Evolutionary conservation across 2,329 filamentous ascomycete species (phyloP).

Genomic region (Fusarium coffeatum): DNA sequence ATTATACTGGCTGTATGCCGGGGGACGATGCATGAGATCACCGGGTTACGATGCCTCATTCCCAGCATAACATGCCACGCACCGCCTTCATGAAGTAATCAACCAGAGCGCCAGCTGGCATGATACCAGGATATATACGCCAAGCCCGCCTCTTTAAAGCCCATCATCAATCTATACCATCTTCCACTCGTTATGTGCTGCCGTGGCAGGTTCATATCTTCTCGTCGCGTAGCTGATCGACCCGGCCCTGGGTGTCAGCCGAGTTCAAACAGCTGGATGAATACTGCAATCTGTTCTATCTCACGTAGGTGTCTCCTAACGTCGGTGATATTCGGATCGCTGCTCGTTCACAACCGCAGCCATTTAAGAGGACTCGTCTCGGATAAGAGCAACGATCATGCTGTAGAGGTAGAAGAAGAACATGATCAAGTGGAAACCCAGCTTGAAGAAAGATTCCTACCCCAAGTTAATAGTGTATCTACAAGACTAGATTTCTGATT

Average conservation of each 20-base stretch:
- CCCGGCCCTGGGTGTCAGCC: slow-evolving; percentile 33
- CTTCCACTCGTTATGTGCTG: slow-evolving; percentile 47
- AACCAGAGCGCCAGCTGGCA: slow-evolving; percentile 51
- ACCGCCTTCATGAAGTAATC: slow-evolving; percentile 44
- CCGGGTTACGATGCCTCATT: slow-evolving; percentile 33
- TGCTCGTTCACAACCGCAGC: slow-evolving; percentile 25
- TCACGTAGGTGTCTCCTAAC: slow-evolving; percentile 18
- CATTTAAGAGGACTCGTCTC: slow-evolving; percentile 86
- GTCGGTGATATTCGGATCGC: slow-evolving; percentile 24
- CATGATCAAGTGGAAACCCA: slow-evolving; percentile 98
- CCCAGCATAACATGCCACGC: slow-evolving; percentile 38
- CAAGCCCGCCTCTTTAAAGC: slow-evolving; percentile 47
- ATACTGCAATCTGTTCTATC: slow-evolving; percentile 24
- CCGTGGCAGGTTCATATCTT: slow-evolving; percentile 39
- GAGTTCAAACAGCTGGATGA: slow-evolving; percentile 25
- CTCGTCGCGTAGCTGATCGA: slow-evolving; percentile 38
- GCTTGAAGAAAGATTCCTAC: slow-evolving; percentile 98
- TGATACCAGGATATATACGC: slow-evolving; percentile 49
- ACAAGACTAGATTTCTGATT: background rate
- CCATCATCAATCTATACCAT: slow-evolving; percentile 44
- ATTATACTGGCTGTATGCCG: slow-evolving; percentile 42
- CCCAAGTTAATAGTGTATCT: slow-evolving; percentile 40
- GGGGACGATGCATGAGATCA: slow-evolving; percentile 30
- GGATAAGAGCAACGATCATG: slow-evolving; percentile 97
- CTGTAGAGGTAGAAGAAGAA: slow-evolving; percentile 99